A percentile compares a stretch with the other conserved stretches of the same genome.
phyloP scores from a whole-genome alignment of 108 stramenopile species.

The Skeletonema tropicum region DNA sequence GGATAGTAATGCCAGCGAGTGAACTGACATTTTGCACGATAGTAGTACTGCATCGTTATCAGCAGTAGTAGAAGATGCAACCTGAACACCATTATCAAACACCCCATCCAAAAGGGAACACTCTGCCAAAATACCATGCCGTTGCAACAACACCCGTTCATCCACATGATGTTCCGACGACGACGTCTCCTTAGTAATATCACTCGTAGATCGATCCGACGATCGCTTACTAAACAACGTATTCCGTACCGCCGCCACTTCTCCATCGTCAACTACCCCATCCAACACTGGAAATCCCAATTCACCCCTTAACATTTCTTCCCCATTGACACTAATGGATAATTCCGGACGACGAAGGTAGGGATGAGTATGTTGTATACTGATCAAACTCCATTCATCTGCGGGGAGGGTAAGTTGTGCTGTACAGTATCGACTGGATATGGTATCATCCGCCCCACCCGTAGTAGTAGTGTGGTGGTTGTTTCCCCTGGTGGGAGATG shows the following conservation, averaged over 20 bases:
- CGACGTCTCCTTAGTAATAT: slow-evolving; percentile 29
- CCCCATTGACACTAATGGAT: slow-evolving; percentile 78
- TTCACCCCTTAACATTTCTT: slow-evolving; percentile 64
- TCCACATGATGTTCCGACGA: slow-evolving; percentile 12
- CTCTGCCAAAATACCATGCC: slow-evolving; percentile 42
- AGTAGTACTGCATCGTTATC: not conserved
- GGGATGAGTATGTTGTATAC: slow-evolving; percentile 80
- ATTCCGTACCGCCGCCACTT: not conserved
- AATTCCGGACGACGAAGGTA: slow-evolving; percentile 84
- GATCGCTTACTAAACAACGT: not conserved
- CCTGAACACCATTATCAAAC: slow-evolving; percentile 40
- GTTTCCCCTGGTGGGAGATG: not conserved
- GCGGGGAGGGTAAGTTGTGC: slow-evolving; percentile 65
- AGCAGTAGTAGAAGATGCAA: not conserved
- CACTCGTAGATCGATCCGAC: not conserved
- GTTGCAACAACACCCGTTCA: slow-evolving; percentile 32
- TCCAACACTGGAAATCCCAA: slow-evolving; percentile 71
- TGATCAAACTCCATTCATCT: slow-evolving; percentile 75
- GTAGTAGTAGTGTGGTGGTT: not conserved
- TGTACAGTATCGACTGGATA: slow-evolving; percentile 41
- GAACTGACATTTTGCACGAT: slow-evolving; percentile 39
- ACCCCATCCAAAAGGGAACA: slow-evolving; percentile 48
- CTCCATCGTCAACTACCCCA: slow-evolving; percentile 4
- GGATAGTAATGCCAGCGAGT: slow-evolving; percentile 43
- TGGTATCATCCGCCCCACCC: not conserved